Evolutionary conservation across 1,284 basidiomycete species (phyloP), one percentile per base, ranked within the genome.

Genomic region (Hemileccinum hortonii): DNA sequence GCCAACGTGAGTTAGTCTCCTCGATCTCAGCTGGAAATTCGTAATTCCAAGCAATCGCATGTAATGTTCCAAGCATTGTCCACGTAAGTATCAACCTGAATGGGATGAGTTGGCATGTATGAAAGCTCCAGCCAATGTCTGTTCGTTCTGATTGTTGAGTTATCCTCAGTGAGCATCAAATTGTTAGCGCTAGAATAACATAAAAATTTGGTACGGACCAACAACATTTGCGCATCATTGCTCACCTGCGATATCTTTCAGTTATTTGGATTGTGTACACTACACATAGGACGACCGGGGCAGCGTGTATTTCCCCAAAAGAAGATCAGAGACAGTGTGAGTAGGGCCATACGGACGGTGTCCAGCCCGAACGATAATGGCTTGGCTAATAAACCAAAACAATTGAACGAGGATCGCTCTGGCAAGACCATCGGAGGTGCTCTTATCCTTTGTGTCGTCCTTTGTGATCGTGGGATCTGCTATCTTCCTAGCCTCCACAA

Each of bases 261-360:
- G 37, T n/a, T 18, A 7, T 18, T 14, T 3, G 6, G 9, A 7
- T 22, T 22, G 2, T 2, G 4, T 6, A 39, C 14, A 4, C 33
- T 29, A 3, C 11, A 19, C 35, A 3, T 18, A 22, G 46, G 51
- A 26, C 35, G 21, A 7, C 8, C 16, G 18, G 15, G 16, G 11
- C 61, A 60, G 14, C 61, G 55, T 3, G 72, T 46, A 73, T 74
- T 18, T 67, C 10, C 69, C 69, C 71, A 74, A 14, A 69, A 52
- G 14, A 49, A 44, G 8, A 68, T 71, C 26, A 63, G 62, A 1
- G 64, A 30, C 5, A 52, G 41, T 33, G 62, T 71, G 29, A 73
- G 50, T 0, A 54, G 35, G 1, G 66, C 65, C 48, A 67, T 69
- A 3, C 62, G 67, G 24, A 68, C 35, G 0, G 71, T 70, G 8